A percentile compares a stretch with the other conserved stretches of the same genome.
Conservation (phyloP, 768 basidiomycete species). For the Calocera cornea region DNA sequence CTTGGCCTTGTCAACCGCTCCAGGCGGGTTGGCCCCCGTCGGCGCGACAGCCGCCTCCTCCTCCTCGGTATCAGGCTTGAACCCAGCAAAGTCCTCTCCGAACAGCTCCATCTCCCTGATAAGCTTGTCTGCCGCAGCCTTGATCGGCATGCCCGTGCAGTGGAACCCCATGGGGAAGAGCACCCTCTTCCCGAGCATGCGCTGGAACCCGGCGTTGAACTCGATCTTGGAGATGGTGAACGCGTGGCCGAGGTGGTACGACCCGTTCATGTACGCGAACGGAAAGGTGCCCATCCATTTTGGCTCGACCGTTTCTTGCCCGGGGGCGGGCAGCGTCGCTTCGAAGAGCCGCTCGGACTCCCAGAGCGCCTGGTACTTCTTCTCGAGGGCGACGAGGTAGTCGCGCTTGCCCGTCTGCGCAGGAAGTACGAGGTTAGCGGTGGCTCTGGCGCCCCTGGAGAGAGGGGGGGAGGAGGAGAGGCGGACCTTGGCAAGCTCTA, state of each 20-base stretch:
- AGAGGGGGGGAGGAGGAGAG: not conserved
- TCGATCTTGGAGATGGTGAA: constrained; percentile 98
- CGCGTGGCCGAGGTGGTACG: constrained; percentile 89
- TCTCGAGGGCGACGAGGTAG: constrained; percentile 66
- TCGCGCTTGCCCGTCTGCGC: constrained; percentile 90
- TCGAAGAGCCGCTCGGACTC: constrained; percentile 65
- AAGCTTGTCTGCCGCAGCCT: constrained; percentile 95
- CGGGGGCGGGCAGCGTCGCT: constrained; percentile 59
- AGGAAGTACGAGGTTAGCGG: too few species aligned
- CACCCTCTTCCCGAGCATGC: constrained; percentile 86
- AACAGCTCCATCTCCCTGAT: constrained; percentile 95
- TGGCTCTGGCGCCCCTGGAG: constrained; percentile 2
- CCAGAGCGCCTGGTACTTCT: constrained; percentile 77
- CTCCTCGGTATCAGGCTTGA: constrained; percentile 31
- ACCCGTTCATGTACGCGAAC: constrained; percentile 97
- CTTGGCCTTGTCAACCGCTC: constrained; percentile 61
- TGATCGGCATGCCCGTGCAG: constrained; percentile 98
- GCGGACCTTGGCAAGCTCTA: constrained; percentile 13
- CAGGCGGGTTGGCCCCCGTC: constrained; percentile 28
- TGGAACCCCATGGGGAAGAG: constrained; percentile 98
- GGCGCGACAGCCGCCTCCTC: constrained; percentile 24
- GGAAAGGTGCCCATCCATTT: constrained; percentile 98
- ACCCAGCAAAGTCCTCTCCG: constrained; percentile 74
- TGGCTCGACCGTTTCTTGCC: constrained; percentile 42
- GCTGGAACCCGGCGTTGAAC: constrained; percentile 87